Percentiles rank a stretch among this genome's conserved stretches.
Conservation (phyloP, 345 rosid genomes). For the Xanthoceras sorbifolium region DNA sequence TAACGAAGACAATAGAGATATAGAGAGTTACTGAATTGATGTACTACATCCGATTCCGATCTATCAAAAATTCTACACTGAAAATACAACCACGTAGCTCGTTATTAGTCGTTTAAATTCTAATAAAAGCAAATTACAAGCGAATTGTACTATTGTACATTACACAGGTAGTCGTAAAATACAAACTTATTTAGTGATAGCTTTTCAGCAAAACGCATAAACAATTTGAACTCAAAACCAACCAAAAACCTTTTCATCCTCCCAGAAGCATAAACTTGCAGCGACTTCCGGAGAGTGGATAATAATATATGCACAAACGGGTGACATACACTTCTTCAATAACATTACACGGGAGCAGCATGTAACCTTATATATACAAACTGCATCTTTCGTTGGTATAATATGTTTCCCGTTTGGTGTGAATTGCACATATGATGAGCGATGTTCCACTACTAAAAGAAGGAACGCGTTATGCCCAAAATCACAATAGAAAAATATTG, state of each 20-base stretch:
- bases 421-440: not conserved
- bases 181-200: not conserved
- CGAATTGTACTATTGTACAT: not conserved
- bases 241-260: not conserved
- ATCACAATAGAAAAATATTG: not conserved
- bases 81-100: too few species aligned
- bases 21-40: too few species aligned
- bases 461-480: slow-evolving; percentile 7
- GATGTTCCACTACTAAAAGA: not conserved
- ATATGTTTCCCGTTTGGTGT: not conserved
- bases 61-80: too few species aligned
- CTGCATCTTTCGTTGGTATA: not conserved
- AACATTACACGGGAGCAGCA: not conserved
- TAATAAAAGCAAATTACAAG: not conserved
- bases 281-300: not conserved
- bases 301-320: not conserved
- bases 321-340: not conserved
- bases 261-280: not conserved
- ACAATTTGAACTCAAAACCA: not conserved
- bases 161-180: not conserved
- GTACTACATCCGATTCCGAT: too few species aligned
- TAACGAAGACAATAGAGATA: too few species aligned
- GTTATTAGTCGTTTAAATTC: too few species aligned
- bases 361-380: not conserved
- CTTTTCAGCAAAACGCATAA: not conserved